phyloP scores from a whole-genome alignment of 2,329 filamentous ascomycete genomes.

The Colletotrichum chlorophyti region DNA sequence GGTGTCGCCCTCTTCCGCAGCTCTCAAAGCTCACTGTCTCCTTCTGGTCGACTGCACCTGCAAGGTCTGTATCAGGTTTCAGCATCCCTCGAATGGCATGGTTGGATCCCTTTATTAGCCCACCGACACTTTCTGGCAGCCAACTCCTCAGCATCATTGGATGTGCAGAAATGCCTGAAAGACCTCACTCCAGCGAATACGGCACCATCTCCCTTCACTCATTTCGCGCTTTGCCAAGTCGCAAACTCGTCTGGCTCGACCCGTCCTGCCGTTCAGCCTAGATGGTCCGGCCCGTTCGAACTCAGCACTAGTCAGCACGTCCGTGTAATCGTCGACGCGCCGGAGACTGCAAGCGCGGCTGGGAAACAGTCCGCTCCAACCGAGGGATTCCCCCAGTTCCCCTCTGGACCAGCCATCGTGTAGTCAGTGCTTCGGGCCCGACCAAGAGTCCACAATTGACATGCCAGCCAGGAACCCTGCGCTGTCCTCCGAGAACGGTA shows the following conservation, averaged over 20 bases:
- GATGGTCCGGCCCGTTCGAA: not conserved
- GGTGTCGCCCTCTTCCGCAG: not conserved
- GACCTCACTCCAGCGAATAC: too few species aligned
- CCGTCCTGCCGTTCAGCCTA: too few species aligned
- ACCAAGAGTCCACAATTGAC: not conserved
- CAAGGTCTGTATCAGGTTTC: not conserved
- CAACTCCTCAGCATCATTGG: too few species aligned
- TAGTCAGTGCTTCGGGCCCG: not conserved
- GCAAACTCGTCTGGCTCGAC: too few species aligned
- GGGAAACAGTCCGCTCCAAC: not conserved
- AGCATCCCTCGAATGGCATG: not conserved
- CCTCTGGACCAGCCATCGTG: not conserved
- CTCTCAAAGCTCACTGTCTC: not conserved
- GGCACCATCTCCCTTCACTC: too few species aligned
- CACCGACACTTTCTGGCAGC: too few species aligned
- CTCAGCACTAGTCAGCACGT: not conserved
- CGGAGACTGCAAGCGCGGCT: slow-evolving; percentile 1
- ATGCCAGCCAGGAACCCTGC: not conserved
- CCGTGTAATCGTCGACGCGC: not conserved
- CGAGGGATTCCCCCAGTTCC: slow-evolving; percentile 1
- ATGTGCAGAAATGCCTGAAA: too few species aligned
- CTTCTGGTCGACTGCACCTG: not conserved
- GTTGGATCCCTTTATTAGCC: not conserved
- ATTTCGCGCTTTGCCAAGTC: too few species aligned
- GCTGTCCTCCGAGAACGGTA: not conserved